Evolutionary conservation across 257 asterid species (phyloP).

Genomic region (Lycium ferocissimum): DNA sequence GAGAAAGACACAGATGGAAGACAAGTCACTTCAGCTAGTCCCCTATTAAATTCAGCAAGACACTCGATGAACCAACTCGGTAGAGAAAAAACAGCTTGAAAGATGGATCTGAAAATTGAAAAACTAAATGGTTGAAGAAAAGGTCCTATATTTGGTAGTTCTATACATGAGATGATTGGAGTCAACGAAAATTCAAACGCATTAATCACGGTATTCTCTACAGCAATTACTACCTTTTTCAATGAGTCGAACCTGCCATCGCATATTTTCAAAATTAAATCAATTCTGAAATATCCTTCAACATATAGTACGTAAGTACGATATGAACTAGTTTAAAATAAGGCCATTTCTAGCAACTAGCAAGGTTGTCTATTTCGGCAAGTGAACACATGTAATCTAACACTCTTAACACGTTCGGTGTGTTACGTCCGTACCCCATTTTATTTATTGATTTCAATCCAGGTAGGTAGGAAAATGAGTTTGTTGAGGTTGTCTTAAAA

Average conservation of each 20-base stretch:
- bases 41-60: neutral
- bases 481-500: neutral
- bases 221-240: neutral
- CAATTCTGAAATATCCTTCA: neutral
- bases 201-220: neutral
- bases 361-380: neutral
- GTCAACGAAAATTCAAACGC: neutral
- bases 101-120: neutral
- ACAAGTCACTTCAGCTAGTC: slow-evolving; percentile 12
- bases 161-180: slow-evolving; percentile 1
- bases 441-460: slow-evolving; percentile 21
- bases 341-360: neutral
- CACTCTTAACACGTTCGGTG: neutral
- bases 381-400: neutral
- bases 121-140: neutral
- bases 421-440: neutral
- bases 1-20: neutral
- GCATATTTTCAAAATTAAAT: neutral
- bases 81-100: neutral
- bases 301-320: no score
- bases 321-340: neutral
- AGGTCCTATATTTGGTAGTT: neutral
- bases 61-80: neutral
- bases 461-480: neutral
- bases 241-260: neutral